Conservation (phyloP, 257 asterid species). For the Craterostigma plantagineum region DNA sequence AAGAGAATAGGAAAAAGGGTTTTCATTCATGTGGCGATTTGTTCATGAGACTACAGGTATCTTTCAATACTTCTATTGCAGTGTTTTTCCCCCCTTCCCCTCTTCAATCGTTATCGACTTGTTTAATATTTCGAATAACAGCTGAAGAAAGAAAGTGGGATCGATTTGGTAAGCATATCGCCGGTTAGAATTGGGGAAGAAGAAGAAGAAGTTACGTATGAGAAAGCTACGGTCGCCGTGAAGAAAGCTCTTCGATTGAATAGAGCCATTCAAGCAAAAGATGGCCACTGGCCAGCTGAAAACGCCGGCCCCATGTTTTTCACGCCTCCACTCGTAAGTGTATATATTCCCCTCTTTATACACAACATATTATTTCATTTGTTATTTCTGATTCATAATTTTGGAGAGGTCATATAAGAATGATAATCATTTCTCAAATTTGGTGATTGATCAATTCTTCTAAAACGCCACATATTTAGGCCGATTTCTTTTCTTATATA, state of each 20-base stretch:
- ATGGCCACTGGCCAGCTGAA: conserved; percentile 79
- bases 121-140: conserved; percentile 2
- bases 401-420: no score
- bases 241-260: conserved; percentile 37
- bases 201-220: conserved; percentile 32
- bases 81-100: neutral
- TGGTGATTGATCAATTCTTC: no score
- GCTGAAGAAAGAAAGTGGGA: conserved; percentile 37
- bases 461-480: no score
- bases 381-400: no score
- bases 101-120: neutral
- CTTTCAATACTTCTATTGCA: no score
- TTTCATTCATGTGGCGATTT: conserved; percentile 32
- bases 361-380: no score
- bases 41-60: conserved; percentile 44
- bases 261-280: conserved; percentile 55
- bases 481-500: no score
- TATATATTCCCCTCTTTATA: neutral
- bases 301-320: conserved; percentile 50
- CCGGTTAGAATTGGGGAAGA: conserved; percentile 26
- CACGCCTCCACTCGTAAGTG: conserved; percentile 24
- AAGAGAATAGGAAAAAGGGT: conserved; percentile 23
- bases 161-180: conserved; percentile 27
- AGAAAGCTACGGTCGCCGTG: conserved; percentile 26
- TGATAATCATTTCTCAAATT: no score